Evolutionary conservation across 2,329 filamentous ascomycete species (phyloP), one percentile per base, ranked within the genome.

Genomic region (Neonectria hederae): DNA sequence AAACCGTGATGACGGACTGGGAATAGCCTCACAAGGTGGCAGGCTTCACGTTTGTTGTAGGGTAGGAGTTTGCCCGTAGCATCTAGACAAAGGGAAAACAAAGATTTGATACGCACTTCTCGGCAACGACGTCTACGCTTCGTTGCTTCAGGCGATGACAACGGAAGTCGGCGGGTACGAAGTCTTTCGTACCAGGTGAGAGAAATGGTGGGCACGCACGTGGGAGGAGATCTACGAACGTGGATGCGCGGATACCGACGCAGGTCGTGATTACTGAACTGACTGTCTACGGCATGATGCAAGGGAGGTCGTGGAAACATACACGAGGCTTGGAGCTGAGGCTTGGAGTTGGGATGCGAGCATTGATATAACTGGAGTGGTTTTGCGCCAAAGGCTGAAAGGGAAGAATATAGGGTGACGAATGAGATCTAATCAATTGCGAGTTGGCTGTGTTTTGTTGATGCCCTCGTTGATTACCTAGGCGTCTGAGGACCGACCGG

Each of bases 1-100:
- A 43, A 14, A 43, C 45, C 14, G 28, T 28, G 10, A 51, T 17
- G 10, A 51, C 22, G 54, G 28, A 22, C 22, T 54, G 49, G 26
- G 35, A 51, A 59, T 51, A 59, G 61, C 24, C 54, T 63, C 54
- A 43, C 17, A 46, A 40, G 32, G 35, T 14, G 46, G 21, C 19
- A 51, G 11, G 30, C 8, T 35, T 43, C 32, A 13, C n/a, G 10
- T 42, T 14, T 17, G 21, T 43, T 43, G 28, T 24, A 52, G 43
- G 52, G 43, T 19, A 43, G 42, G 21, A 32, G 14, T 11, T 11
- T 38, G 19, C 30, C 13, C 45, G 11, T 32, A 32, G 46, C 26
- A 48, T 53, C 52, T 38, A 62, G 46, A 52, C 22, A 30, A 32
- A 19, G 28, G 48, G 38, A 21, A 21, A 21, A 19, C 28, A 51